Percentiles rank a stretch among this genome's conserved stretches.
These are phyloP conservation scores for Lepidium campestre DNA, from an alignment of 441 rosid genomes.

Conservation along the genomic window DNA sequence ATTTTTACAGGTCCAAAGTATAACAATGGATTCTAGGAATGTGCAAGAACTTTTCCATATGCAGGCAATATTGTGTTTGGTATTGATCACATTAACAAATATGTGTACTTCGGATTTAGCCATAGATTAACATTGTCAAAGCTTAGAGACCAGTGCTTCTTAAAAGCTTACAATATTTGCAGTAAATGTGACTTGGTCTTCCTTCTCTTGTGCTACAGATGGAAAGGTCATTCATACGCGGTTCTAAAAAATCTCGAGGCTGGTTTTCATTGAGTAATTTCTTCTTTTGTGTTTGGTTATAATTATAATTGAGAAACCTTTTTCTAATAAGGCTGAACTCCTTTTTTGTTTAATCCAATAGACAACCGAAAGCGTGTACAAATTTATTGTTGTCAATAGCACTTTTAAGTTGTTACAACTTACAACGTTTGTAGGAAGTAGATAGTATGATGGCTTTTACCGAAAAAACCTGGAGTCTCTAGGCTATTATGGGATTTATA, in stretches of 20 bases:
- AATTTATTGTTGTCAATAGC: neutral
- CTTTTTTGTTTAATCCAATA: neutral
- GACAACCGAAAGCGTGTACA: neutral
- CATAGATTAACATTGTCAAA: neutral
- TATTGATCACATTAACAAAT: neutral
- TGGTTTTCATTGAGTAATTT: conserved; percentile 25
- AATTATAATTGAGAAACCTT: neutral
- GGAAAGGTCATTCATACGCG: conserved; percentile 85
- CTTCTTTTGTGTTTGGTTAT: neutral
- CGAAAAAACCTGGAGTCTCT: conserved; percentile 46
- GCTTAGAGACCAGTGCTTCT: neutral
- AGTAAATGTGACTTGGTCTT: conserved; percentile 4
- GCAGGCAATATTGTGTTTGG: neutral
- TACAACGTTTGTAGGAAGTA: conserved; percentile 60
- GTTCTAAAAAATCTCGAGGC: conserved; percentile 54
- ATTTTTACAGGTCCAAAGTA: conserved; percentile 34
- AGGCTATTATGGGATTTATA: conserved; percentile 72
- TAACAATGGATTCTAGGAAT: neutral
- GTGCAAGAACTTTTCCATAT: neutral
- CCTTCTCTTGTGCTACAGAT: conserved; percentile 35
- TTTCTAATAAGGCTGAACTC: neutral
- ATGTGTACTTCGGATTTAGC: neutral
- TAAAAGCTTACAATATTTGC: neutral
- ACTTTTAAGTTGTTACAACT: neutral
- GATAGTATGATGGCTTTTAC: conserved; percentile 77